Evolutionary conservation across 208 protist genomes (phyloP).

Genomic region (Wallacemonas collosoma): DNA sequence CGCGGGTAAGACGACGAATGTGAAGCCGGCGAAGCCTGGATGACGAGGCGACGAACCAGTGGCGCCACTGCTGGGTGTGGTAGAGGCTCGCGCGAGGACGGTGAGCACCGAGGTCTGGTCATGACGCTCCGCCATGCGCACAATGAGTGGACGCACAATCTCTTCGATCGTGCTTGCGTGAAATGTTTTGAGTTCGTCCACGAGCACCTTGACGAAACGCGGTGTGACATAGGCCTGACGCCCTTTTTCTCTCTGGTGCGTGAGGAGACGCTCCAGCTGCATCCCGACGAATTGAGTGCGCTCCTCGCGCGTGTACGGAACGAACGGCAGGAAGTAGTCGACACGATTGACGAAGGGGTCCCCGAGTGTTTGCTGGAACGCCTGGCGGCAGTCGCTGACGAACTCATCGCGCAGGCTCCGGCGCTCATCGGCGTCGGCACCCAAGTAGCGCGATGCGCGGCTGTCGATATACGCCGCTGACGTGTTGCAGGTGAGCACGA

Average conservation of each 20-base stretch:
- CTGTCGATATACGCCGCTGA: slow-evolving; percentile 48
- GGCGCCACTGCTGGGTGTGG: background rate
- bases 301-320: slow-evolving; percentile 74
- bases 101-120: slow-evolving; percentile 65
- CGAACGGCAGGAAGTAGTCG: slow-evolving; percentile 81
- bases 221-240: slow-evolving; percentile 53
- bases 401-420: slow-evolving; percentile 44
- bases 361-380: slow-evolving; percentile 54
- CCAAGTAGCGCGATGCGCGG: slow-evolving; percentile 41
- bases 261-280: slow-evolving; percentile 62
- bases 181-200: slow-evolving; percentile 54
- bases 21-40: background rate
- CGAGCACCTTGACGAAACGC: slow-evolving; percentile 54
- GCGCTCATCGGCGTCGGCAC: slow-evolving; percentile 34
- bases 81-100: slow-evolving; percentile 31
- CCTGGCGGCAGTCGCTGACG: slow-evolving; percentile 42
- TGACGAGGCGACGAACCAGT: background rate
- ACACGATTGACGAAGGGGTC: slow-evolving; percentile 89
- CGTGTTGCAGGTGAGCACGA: slow-evolving; percentile 88
- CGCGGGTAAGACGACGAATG: slow-evolving; percentile 14
- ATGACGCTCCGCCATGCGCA: slow-evolving; percentile 43
- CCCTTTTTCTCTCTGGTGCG: slow-evolving; percentile 45
- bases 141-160: slow-evolving; percentile 58
- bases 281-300: slow-evolving; percentile 60
- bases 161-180: slow-evolving; percentile 77